Percentiles rank a stretch among this genome's conserved stretches.
These are phyloP conservation scores for Gomphus bonarii DNA, from an alignment of 1,284 basidiomycete species.

Conservation along the genomic window DNA sequence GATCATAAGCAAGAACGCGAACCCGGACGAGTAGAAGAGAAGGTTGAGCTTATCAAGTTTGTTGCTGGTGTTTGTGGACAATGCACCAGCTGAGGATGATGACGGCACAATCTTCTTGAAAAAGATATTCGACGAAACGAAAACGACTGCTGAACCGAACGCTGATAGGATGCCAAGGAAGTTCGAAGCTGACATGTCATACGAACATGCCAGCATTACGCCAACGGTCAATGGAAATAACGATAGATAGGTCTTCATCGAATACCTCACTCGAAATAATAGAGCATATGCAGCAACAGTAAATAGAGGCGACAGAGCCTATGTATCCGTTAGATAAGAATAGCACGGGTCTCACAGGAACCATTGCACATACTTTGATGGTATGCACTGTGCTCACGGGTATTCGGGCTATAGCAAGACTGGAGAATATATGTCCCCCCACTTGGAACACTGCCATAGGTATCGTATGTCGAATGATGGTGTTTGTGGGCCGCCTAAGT, in stretches of 20 bases:
- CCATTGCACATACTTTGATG: slow-evolving; percentile 68
- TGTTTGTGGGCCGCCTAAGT: slow-evolving; percentile 57
- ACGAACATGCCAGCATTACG: slow-evolving; percentile 96
- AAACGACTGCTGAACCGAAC: slow-evolving; percentile 90
- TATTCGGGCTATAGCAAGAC: slow-evolving; percentile 92
- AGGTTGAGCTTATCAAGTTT: slow-evolving; percentile 97
- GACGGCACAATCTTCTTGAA: slow-evolving; percentile 96
- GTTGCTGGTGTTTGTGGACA: slow-evolving; percentile 36
- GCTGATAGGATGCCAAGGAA: slow-evolving; percentile 78
- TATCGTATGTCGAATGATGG: slow-evolving; percentile 70
- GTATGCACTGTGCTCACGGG: slow-evolving; percentile 98
- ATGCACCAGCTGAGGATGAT: slow-evolving; percentile 32
- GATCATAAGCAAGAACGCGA: slow-evolving; percentile 92
- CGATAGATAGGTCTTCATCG: slow-evolving; percentile 83
- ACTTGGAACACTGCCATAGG: slow-evolving; percentile 94
- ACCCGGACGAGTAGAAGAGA: slow-evolving; percentile 88
- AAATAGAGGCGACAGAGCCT: slow-evolving; percentile 95
- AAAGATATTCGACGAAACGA: slow-evolving; percentile 98
- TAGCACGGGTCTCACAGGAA: not conserved
- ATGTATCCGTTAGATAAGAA: slow-evolving; percentile 9
- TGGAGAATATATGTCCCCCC: slow-evolving; percentile 95
- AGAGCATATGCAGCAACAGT: slow-evolving; percentile 92
- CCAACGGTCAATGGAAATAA: slow-evolving; percentile 91
- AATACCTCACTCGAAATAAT: slow-evolving; percentile 90
- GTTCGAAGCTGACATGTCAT: slow-evolving; percentile 83